phyloP scores from a whole-genome alignment of 1,139 yeast species.

The Pichia sp. region DNA sequence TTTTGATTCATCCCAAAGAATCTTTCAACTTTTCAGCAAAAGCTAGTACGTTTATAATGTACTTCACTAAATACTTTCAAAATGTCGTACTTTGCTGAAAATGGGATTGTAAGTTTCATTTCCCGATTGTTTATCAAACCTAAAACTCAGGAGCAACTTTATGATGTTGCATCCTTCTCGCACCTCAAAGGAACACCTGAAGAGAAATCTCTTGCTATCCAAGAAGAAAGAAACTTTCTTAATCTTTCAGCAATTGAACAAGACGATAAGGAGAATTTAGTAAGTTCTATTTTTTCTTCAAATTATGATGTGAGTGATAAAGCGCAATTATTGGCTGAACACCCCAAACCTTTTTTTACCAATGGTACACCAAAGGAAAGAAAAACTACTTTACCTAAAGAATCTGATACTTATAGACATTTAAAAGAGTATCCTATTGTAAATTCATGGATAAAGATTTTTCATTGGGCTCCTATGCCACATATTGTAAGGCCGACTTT shows the following conservation, averaged over 20 bases:
- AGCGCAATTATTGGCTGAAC: too few relatives aligned
- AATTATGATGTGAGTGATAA: background rate
- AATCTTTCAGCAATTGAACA: too few relatives aligned
- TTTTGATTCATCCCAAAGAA: too few relatives aligned
- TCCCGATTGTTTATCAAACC: too few relatives aligned
- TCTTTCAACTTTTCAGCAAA: background rate
- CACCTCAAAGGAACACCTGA: background rate
- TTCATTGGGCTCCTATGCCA: slow-evolving; percentile 33
- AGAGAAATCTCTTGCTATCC: background rate
- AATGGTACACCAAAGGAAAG: too few relatives aligned
- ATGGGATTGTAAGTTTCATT: slow-evolving; percentile 1
- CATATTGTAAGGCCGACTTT: slow-evolving; percentile 26
- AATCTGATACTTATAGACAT: slow-evolving; percentile 29
- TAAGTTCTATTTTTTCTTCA: background rate
- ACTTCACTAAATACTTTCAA: background rate
- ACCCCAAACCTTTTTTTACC: too few relatives aligned
- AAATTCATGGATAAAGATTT: slow-evolving; percentile 33
- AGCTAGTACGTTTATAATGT: background rate
- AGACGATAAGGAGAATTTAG: background rate
- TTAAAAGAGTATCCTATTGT: slow-evolving; percentile 36
- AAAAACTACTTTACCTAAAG: slow-evolving; percentile 6
- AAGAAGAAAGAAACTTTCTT: too few relatives aligned
- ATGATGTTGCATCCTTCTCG: slow-evolving; percentile 2
- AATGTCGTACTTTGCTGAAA: slow-evolving; percentile 11
- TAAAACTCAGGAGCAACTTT: slow-evolving; percentile 5